A percentile compares a stretch with the other conserved stretches of the same genome.
These are phyloP conservation scores for Camellia japonica DNA, from an alignment of 148 eudicot species.

Conservation along the genomic window DNA sequence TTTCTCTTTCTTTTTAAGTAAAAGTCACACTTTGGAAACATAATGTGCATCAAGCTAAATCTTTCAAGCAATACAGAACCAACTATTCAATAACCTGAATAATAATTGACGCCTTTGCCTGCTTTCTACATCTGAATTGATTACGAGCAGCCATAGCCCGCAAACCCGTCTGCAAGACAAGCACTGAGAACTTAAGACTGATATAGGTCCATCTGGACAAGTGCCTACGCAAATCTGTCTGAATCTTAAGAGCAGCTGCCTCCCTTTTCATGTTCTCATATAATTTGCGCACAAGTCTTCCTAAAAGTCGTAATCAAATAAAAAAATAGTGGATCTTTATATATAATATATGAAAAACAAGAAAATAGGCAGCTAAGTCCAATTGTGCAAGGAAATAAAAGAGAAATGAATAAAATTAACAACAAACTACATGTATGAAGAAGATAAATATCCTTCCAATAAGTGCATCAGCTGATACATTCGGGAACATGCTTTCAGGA, in stretches of 20 bases:
- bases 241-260: constrained; percentile 72
- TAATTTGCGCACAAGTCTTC: constrained; percentile 62
- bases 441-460: neutral
- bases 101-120: constrained; percentile 54
- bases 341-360: neutral
- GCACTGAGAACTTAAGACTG: constrained; percentile 42
- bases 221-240: constrained; percentile 68
- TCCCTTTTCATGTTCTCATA: constrained; percentile 59
- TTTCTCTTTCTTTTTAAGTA: constrained; percentile 18
- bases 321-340: neutral
- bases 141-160: constrained; percentile 66
- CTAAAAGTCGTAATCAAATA: constrained; percentile 34
- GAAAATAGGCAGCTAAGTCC: neutral
- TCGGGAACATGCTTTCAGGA: neutral
- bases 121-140: constrained; percentile 63
- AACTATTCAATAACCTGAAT: constrained; percentile 57
- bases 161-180: constrained; percentile 65
- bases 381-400: neutral
- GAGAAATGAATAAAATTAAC: neutral
- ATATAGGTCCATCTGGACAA: constrained; percentile 52
- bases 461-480: neutral
- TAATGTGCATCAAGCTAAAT: neutral
- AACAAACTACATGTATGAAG: neutral
- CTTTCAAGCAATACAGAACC: constrained; percentile 9
- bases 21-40: constrained; percentile 10